Conservation (phyloP, 495 filamentous ascomycete species). For the Xylaria venustula region DNA sequence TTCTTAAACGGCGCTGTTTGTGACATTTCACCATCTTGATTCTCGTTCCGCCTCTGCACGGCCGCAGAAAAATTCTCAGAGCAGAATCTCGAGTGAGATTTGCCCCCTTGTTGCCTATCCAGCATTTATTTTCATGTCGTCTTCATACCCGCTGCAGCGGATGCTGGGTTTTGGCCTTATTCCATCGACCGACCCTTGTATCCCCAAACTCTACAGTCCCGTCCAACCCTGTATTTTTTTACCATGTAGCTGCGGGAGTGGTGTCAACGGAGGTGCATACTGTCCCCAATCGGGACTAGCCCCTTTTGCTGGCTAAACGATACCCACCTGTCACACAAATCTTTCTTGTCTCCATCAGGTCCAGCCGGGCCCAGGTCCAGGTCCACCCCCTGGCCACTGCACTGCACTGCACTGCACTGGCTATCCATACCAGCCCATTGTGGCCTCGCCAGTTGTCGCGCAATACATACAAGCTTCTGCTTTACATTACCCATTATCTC, state of each 20-base stretch:
- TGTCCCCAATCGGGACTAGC: background rate
- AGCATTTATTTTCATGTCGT: too few relatives aligned
- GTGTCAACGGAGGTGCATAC: conserved; percentile 14
- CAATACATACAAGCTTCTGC: background rate
- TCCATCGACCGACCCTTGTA: background rate
- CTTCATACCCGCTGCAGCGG: too few relatives aligned
- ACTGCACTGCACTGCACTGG: too few relatives aligned
- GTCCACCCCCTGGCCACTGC: too few relatives aligned
- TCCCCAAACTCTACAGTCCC: background rate
- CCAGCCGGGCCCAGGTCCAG: background rate
- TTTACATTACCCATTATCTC: background rate
- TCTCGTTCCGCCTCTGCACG: too few relatives aligned
- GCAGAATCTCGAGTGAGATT: too few relatives aligned
- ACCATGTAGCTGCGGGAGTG: conserved; percentile 10
- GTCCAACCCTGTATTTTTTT: background rate
- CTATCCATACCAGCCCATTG: background rate
- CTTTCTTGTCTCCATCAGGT: conserved; percentile 1
- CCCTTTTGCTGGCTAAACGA: background rate
- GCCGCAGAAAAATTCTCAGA: too few relatives aligned
- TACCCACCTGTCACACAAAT: conserved; percentile 3
- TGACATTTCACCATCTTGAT: too few relatives aligned
- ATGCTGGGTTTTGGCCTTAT: background rate
- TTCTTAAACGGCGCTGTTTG: background rate
- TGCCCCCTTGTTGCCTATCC: too few relatives aligned
- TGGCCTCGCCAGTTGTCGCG: background rate